Evolutionary conservation across 2,329 filamentous ascomycete species (phyloP).

Genomic region (Botrytis tulipae): DNA sequence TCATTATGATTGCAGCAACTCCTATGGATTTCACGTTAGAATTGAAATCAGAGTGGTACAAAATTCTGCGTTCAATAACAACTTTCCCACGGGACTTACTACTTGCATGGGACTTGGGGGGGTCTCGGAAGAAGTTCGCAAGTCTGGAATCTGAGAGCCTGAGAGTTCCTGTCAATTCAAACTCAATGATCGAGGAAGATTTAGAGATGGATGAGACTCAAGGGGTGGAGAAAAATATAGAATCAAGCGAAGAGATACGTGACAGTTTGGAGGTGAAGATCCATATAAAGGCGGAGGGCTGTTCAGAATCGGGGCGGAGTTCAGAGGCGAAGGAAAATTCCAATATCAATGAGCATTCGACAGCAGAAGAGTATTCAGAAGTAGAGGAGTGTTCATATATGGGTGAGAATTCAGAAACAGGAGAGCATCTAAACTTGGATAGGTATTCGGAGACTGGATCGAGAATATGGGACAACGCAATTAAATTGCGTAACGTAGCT

Average conservation of each 20-base stretch:
- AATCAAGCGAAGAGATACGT: no score
- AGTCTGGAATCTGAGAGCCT: no score
- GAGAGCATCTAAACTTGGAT: background rate
- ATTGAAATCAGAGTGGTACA: rapidly evolving
- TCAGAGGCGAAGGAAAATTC: background rate
- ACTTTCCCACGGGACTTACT: rapidly evolving
- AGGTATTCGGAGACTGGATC: background rate
- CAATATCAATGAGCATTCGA: no score
- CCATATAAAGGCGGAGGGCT: background rate
- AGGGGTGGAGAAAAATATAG: no score
- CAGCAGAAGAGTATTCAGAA: no score
- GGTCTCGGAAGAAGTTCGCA: background rate
- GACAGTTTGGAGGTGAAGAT: no score
- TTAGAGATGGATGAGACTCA: rapidly evolving
- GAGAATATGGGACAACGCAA: background rate
- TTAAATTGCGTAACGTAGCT: background rate
- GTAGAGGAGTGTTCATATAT: no score
- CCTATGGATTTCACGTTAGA: background rate
- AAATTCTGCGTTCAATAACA: background rate
- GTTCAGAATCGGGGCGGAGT: background rate
- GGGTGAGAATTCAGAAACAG: no score
- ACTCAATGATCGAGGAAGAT: no score
- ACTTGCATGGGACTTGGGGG: background rate
- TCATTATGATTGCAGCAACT: background rate
- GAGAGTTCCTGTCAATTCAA: background rate